Evolutionary conservation across 805 yeast genomes (phyloP).

Genomic region (Lachancea kluyveri): DNA sequence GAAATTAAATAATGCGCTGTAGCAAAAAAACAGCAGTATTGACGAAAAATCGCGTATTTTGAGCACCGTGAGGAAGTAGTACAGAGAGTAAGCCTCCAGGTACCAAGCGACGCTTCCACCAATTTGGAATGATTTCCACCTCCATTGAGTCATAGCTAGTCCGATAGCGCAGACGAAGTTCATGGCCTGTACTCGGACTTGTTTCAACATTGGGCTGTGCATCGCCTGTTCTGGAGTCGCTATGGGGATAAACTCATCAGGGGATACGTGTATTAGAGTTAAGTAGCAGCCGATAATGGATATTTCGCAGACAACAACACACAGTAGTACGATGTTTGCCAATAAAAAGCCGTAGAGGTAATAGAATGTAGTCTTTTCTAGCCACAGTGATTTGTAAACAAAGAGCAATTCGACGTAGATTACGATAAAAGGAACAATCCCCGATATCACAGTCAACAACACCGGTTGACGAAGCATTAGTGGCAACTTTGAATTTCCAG

Average conservation of each 20-base stretch:
- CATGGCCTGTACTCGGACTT: too few species aligned
- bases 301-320: slow-evolving; percentile 62
- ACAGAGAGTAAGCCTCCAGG: slow-evolving; percentile 59
- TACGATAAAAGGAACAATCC: slow-evolving; percentile 71
- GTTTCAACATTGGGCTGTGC: slow-evolving; percentile 25
- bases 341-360: slow-evolving; percentile 75
- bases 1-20: slow-evolving; percentile 58
- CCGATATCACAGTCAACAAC: slow-evolving; percentile 40
- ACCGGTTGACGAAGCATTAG: slow-evolving; percentile 9
- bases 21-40: slow-evolving; percentile 60
- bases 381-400: slow-evolving; percentile 71
- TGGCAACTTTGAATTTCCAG: too few species aligned
- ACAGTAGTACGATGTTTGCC: slow-evolving; percentile 50
- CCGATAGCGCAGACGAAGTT: too few species aligned
- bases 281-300: slow-evolving; percentile 65
- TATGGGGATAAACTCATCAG: too few species aligned
- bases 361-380: slow-evolving; percentile 71
- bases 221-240: too few species aligned
- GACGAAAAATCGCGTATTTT: slow-evolving; percentile 64
- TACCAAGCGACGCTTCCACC: slow-evolving; percentile 71
- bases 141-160: too few species aligned
- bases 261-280: slow-evolving; percentile 41
- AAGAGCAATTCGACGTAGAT: slow-evolving; percentile 73
- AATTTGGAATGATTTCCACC: slow-evolving; percentile 71
- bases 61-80: slow-evolving; percentile 54